phyloP scores from a whole-genome alignment of 2,329 filamentous ascomycete genomes.

The Magnaporthiopsis rhizophila region DNA sequence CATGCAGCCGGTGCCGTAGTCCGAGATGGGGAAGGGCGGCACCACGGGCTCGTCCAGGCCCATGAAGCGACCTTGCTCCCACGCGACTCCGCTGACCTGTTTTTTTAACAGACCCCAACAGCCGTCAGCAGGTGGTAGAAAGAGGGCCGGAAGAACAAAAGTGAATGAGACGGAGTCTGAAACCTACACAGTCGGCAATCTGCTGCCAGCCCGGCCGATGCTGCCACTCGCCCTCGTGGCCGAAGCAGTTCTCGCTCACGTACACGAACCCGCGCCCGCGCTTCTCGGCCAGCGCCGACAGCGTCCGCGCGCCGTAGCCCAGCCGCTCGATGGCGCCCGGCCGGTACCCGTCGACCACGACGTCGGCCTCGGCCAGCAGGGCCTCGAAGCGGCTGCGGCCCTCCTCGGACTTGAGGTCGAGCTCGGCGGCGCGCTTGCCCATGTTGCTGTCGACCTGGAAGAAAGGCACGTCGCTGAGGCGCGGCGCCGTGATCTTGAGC shows the following conservation, averaged over 20 bases:
- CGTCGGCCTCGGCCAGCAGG: slow-evolving; percentile 54
- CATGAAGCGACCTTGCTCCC: slow-evolving; percentile 56
- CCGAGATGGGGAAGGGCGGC: slow-evolving; percentile 55
- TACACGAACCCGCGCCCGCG: slow-evolving; percentile 58
- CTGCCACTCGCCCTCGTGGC: slow-evolving; percentile 56
- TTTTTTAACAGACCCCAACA: slow-evolving; percentile 19
- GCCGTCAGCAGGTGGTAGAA: not conserved
- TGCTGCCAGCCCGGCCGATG: slow-evolving; percentile 62
- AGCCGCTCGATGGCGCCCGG: slow-evolving; percentile 56
- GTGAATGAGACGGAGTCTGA: not conserved
- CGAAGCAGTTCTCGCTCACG: slow-evolving; percentile 66
- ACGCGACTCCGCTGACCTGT: slow-evolving; percentile 37
- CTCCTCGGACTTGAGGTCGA: slow-evolving; percentile 50
- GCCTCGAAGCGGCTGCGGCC: slow-evolving; percentile 49
- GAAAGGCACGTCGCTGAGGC: slow-evolving; percentile 62
- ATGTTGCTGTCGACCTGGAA: slow-evolving; percentile 67
- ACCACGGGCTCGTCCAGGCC: slow-evolving; percentile 55
- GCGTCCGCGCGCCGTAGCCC: slow-evolving; percentile 51
- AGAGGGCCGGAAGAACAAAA: no score
- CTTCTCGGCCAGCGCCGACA: slow-evolving; percentile 42
- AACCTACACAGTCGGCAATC: slow-evolving; percentile 52
- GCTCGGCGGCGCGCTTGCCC: slow-evolving; percentile 58
- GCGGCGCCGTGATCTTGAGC: slow-evolving; percentile 60
- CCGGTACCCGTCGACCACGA: slow-evolving; percentile 60
- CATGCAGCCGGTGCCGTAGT: slow-evolving; percentile 66